These are phyloP conservation scores for Pseudotsuga menziesii DNA, from an alignment of 75 land plant species.

Conservation along the genomic window DNA sequence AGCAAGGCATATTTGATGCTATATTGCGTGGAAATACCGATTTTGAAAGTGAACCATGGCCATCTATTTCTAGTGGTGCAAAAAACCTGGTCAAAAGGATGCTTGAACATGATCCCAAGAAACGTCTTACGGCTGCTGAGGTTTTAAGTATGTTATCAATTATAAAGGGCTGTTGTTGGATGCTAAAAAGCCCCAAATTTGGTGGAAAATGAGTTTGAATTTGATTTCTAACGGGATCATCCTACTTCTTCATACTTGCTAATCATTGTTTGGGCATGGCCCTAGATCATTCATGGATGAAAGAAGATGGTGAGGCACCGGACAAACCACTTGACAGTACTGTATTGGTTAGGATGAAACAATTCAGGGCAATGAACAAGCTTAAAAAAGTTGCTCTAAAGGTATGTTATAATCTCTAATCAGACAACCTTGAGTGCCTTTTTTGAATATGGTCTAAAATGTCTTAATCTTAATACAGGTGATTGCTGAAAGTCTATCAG, in stretches of 20 bases:
- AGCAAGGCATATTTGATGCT: conserved; percentile 75
- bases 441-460: not conserved
- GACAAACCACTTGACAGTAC: conserved; percentile 90
- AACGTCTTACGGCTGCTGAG: conserved; percentile 59
- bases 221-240: too few relatives aligned
- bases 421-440: not conserved
- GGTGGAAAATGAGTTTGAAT: too few relatives aligned
- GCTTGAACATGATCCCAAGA: conserved; percentile 63
- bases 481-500: conserved; percentile 67
- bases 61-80: conserved; percentile 69
- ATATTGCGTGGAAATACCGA: conserved; percentile 63
- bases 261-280: conserved; percentile 22
- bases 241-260: too few relatives aligned
- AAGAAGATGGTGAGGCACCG: conserved; percentile 84
- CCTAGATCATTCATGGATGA: conserved; percentile 93
- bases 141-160: conserved; percentile 56
- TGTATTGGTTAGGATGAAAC: conserved; percentile 89
- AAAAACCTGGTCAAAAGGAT: conserved; percentile 85
- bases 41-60: conserved; percentile 85
- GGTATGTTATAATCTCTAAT: conserved; percentile 26
- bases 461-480: conserved; percentile 38
- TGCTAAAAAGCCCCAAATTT: too few relatives aligned
- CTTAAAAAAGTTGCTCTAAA: conserved; percentile 92
- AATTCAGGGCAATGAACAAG: conserved; percentile 97
- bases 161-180: too few relatives aligned